phyloP scores from a whole-genome alignment of 2,329 filamentous ascomycete genomes.

The Stagonosporopsis tanaceti region DNA sequence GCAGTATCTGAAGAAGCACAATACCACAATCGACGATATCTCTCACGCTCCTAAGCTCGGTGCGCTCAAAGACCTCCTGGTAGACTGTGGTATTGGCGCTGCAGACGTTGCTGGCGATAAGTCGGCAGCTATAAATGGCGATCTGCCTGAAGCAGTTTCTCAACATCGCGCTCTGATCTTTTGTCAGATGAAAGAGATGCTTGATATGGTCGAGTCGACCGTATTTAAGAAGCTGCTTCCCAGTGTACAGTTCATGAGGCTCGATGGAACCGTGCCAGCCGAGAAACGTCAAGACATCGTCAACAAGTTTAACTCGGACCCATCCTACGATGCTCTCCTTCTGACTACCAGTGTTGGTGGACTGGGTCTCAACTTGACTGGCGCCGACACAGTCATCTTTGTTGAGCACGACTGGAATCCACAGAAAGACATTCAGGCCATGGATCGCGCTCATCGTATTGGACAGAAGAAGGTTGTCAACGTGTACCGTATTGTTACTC shows the following conservation, averaged over 20 bases:
- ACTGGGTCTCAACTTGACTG: constrained; percentile 91
- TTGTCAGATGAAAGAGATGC: constrained; percentile 99
- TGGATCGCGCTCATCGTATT: constrained; percentile 98
- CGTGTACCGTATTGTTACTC: constrained; percentile 94
- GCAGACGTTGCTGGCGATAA: constrained; percentile 52
- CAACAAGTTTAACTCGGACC: constrained; percentile 98
- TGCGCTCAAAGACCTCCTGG: constrained; percentile 87
- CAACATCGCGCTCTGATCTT: constrained; percentile 96
- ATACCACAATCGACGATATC: constrained; percentile 83
- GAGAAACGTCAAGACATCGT: constrained; percentile 96
- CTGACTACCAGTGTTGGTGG: constrained; percentile 96
- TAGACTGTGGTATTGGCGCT: constrained; percentile 96
- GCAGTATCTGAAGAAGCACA: constrained; percentile 77
- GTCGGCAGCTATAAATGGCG: constrained; percentile 58
- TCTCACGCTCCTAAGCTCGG: constrained; percentile 91
- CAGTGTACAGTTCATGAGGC: constrained; percentile 88
- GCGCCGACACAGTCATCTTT: constrained; percentile 98
- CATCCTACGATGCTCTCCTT: constrained; percentile 92
- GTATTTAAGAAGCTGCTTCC: constrained; percentile 92
- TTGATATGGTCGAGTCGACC: constrained; percentile 97
- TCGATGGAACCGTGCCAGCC: constrained; percentile 92
- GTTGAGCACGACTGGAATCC: constrained; percentile 99
- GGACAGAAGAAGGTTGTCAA: constrained; percentile 99
- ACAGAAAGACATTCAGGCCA: constrained; percentile 97
- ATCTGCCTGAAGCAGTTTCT: constrained; percentile 82